Base-by-base conservation (phyloP, 164 flowering plant genomes). In the Echeveria elegans region DNA sequence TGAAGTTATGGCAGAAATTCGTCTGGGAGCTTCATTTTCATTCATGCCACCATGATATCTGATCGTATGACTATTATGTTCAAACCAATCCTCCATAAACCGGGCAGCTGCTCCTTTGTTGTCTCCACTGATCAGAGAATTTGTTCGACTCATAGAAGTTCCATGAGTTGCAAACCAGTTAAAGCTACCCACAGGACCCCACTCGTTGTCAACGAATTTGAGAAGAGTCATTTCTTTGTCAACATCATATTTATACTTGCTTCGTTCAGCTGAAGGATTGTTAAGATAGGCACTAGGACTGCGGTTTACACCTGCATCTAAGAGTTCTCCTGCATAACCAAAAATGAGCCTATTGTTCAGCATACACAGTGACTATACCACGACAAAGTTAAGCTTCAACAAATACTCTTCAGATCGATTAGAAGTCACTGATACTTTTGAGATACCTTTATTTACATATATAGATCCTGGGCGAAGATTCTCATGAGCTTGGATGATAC, bases 141-240 rank as follows among this genome's bases (percentile, higher is more conserved):
- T 95, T 73, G 97, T 87, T 50, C 97, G 96, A 75, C 99, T 88
- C 99, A 95, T 95, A 31, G 99, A 95, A 69, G 99, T 95, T 66
- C 99, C 99, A 81, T 95, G 97, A 68, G 99, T 95, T 61, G 99
- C 94, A 83, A 95, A 92, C 99, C 97, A 92, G 79, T 88, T 92
- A 70, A 95, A 95, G 82, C 92, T 87, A 66, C 99, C 99, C 18
- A 95, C 85, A 52, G 99, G 91, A 11, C 99, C 99, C 97, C 97
- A 95, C 58, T 87, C 83, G 69, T 82, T 77, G 81, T 95, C 97
- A 0, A 87, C 88, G 79, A 95, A 95, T 85, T 95, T 95, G 78
- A 92, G 72, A 53, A 92, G 94, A 21, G 97, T 95, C 99, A 95
- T 95, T 63, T 92, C 96, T 73, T 88, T 95, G 73, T 95, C 99